phyloP scores from a whole-genome alignment of 2,329 filamentous ascomycete genomes.

The Sporothrix brunneoviolacea region DNA sequence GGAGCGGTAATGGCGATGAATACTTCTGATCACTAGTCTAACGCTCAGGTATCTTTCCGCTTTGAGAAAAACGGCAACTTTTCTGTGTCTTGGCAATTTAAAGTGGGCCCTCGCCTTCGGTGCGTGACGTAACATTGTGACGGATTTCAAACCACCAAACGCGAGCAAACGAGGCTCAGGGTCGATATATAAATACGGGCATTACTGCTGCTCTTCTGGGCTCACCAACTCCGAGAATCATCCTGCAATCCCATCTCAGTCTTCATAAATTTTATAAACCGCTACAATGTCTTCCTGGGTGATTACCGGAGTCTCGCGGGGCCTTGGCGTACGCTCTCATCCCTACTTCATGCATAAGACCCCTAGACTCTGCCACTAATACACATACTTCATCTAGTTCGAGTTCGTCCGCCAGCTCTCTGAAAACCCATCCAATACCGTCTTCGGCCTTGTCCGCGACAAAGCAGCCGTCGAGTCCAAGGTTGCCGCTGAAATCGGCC shows the following conservation, averaged over 20 bases:
- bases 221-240: neutral
- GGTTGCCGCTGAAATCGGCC: conserved; percentile 33
- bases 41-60: neutral
- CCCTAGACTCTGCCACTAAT: neutral
- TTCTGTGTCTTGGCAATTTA: neutral
- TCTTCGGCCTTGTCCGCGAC: conserved; percentile 43
- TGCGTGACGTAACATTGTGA: too few relatives aligned
- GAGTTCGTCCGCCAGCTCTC: conserved; percentile 43
- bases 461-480: conserved; percentile 38
- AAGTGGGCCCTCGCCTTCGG: neutral
- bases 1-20: too few relatives aligned
- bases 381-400: conserved; percentile 30
- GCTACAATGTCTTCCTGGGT: conserved; percentile 21
- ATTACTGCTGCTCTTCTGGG: neutral
- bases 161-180: neutral
- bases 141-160: neutral
- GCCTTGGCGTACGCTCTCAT: conserved; percentile 19
- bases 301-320: conserved; percentile 20
- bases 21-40: neutral
- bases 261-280: neutral
- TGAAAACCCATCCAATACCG: conserved; percentile 32
- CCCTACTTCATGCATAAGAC: neutral
- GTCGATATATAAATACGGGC: neutral
- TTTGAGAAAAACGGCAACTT: conserved; percentile 10
- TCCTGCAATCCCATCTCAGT: neutral